Evolutionary conservation across 2,329 filamentous ascomycete genomes (phyloP).

Genomic region (Cordyceps fumosorosea): DNA sequence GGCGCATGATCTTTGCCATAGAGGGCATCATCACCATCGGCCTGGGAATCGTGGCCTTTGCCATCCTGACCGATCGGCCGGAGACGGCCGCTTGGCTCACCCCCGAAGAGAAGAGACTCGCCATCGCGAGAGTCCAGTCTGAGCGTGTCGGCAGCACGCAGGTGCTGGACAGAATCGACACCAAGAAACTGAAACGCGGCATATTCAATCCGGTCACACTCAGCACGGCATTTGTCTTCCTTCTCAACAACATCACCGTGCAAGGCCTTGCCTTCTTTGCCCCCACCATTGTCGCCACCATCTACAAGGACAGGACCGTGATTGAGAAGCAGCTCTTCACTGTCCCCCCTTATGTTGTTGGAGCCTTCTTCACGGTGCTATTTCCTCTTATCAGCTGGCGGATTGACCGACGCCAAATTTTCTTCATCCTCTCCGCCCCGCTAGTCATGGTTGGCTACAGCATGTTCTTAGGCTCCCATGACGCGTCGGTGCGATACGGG

Average conservation of each 20-base stretch:
- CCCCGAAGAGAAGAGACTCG: slow-evolving; percentile 59
- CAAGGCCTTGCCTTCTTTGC: slow-evolving; percentile 65
- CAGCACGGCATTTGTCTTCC: slow-evolving; percentile 50
- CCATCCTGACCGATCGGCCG: slow-evolving; percentile 62
- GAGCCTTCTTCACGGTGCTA: slow-evolving; percentile 58
- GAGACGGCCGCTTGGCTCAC: slow-evolving; percentile 61
- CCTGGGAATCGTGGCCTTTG: slow-evolving; percentile 53
- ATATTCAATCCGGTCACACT: slow-evolving; percentile 59
- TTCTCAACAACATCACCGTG: slow-evolving; percentile 63
- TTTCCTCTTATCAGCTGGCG: slow-evolving; percentile 57
- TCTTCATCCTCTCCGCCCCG: slow-evolving; percentile 54
- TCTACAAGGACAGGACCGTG: slow-evolving; percentile 51
- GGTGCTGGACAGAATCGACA: slow-evolving; percentile 58
- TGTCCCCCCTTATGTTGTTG: slow-evolving; percentile 64
- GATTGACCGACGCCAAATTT: slow-evolving; percentile 51
- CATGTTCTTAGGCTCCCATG: slow-evolving; percentile 57
- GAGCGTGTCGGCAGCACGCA: slow-evolving; percentile 57
- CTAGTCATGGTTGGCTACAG: slow-evolving; percentile 63
- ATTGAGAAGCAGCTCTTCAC: slow-evolving; percentile 63
- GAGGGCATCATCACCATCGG: slow-evolving; percentile 55
- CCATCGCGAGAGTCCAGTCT: slow-evolving; percentile 60
- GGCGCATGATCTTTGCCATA: slow-evolving; percentile 66
- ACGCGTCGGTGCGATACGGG: slow-evolving; percentile 53
- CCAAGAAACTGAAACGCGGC: slow-evolving; percentile 51
- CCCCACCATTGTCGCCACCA: slow-evolving; percentile 61